Conservation (phyloP, 2,329 filamentous ascomycete species). For the Phoma sp. region DNA sequence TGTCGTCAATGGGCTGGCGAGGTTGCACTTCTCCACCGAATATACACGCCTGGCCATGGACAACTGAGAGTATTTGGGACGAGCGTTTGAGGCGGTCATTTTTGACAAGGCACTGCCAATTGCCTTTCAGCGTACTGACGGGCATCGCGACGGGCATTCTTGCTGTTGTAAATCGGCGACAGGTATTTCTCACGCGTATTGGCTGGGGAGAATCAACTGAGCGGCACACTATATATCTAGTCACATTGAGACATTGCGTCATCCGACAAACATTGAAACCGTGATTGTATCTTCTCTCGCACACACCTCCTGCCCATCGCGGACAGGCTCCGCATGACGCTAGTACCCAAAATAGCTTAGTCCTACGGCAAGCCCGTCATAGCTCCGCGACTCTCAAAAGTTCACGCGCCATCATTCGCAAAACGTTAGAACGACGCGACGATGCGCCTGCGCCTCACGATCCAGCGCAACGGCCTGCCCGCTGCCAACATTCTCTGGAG, state of each 20-base stretch:
- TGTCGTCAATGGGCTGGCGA: conserved; percentile 73
- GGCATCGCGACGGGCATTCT: conserved; percentile 37
- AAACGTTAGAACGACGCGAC: conserved; percentile 12
- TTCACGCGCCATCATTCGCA: conserved; percentile 1
- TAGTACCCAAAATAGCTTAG: conserved; percentile 19
- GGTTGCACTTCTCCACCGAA: conserved; percentile 79
- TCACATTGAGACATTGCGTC: conserved; percentile 8
- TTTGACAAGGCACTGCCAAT: conserved; percentile 48
- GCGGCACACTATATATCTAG: neutral
- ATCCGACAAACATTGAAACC: conserved; percentile 12
- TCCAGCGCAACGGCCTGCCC: conserved; percentile 48
- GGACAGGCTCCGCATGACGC: conserved; percentile 13
- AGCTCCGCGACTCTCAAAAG: conserved; percentile 20
- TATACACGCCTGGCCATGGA: conserved; percentile 67
- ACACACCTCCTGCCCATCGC: conserved; percentile 3
- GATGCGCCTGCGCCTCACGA: conserved; percentile 49
- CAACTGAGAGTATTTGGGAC: conserved; percentile 73
- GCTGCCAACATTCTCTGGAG: conserved; percentile 49
- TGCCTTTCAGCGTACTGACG: conserved; percentile 39
- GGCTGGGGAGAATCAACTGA: neutral
- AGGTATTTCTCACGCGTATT: neutral
- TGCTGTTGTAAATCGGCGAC: neutral
- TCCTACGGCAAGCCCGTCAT: conserved; percentile 7
- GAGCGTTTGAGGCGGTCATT: conserved; percentile 68
- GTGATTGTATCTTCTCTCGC: neutral